Percentiles rank a stretch among this genome's conserved stretches.
Evolutionary conservation across 192 early-diverging fungal genomes (phyloP).

Genomic region (Coemansia sp.): DNA sequence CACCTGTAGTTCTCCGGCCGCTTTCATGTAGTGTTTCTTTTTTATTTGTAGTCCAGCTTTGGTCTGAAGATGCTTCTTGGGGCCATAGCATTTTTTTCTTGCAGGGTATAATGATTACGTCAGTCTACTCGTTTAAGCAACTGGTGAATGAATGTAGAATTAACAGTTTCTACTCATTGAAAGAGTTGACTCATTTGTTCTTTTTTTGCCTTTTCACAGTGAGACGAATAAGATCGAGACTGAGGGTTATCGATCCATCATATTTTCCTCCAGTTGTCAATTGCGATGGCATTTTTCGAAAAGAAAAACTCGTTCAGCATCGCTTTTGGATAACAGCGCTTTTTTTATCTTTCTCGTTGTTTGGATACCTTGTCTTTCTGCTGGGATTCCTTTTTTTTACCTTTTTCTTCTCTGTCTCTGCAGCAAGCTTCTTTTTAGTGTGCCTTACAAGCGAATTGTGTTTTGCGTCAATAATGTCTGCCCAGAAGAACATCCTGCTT

Average conservation of each 20-base stretch:
- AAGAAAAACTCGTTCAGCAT: too few species aligned
- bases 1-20: not conserved
- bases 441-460: not conserved
- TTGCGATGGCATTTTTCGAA: too few species aligned
- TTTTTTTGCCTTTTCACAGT: too few species aligned
- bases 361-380: not conserved
- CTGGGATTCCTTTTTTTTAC: conserved; percentile 5
- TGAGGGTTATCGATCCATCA: too few species aligned
- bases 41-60: not conserved
- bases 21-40: not conserved
- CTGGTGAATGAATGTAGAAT: not conserved
- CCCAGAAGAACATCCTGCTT: conserved; percentile 77
- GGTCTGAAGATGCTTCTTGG: not conserved
- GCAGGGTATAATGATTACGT: not conserved
- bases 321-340: not conserved
- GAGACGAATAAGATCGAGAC: too few species aligned
- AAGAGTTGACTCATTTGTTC: not conserved
- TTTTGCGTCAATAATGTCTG: conserved; percentile 23
- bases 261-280: too few species aligned
- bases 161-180: too few species aligned
- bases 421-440: not conserved
- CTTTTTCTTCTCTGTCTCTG: conserved; percentile 5
- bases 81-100: not conserved
- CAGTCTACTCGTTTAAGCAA: not conserved
- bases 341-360: not conserved